Base-by-base conservation (phyloP, 129 eudicot genomes). In the Escallonia rubra region DNA sequence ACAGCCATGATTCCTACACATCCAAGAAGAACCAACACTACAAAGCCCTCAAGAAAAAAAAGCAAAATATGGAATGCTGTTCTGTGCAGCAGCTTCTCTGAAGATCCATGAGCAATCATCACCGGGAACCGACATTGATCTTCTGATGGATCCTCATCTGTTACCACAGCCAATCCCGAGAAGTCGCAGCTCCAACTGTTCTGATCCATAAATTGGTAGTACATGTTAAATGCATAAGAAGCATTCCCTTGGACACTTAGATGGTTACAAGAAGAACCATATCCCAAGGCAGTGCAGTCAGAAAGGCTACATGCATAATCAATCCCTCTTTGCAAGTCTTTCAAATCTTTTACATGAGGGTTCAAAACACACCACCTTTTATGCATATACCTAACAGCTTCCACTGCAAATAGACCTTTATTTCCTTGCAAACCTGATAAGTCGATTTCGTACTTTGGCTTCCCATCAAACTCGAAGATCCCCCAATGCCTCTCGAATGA, bases 401-500 rank as follows among this genome's bases (percentile, higher is more conserved):
- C 78, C 6, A 86, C 96, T 1, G 69, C 86, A 13, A 79, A 65
- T 1, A 85, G 85, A 44, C 67, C 52, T 8, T 69, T 66, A 9
- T 68, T 79, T 16, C 68, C 41, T 43, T 66, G 62, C 4, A n/a
- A 49, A 4, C 79, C 85, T 3, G 64, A 51, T 56, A 85, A 65
- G 64, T 79, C 86, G 52, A 77, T 57, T 2, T 79, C 59, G 16
- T 74, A 83, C 64, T 89, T 89, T 2, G 89, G 87, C 73, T 75
- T 71, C 48, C 96, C 96, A 5, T 85, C 96, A 2, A 74, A 85
- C 57, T 55, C 8, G 43, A 85, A 83, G 5, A 89, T 41, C 5
- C 96, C 87, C 96, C 93, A 89, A 5, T 86, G 89, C 34, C 96
- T 70, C 71, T 89, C 92, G 44, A 83, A 89, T 7, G 65, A 63